Conservation (phyloP, 768 basidiomycete genomes). For the Pisolithus microcarpus region DNA sequence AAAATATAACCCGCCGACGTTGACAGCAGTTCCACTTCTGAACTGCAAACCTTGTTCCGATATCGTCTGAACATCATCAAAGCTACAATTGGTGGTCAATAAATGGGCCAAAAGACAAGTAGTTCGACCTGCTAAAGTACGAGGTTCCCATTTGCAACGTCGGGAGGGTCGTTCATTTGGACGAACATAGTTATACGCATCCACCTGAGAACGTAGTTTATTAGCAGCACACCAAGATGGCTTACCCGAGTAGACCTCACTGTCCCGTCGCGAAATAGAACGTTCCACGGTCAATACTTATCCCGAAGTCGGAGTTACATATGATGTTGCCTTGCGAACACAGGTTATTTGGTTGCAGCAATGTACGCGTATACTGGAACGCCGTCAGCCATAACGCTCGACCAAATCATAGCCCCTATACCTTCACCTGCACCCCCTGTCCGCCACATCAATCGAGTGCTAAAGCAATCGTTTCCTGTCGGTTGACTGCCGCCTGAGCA, state of each 20-base stretch:
- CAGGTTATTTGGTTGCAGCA: constrained; percentile 51
- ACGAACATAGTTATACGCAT: constrained; percentile 65
- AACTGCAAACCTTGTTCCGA: constrained; percentile 57
- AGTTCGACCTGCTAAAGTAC: constrained; percentile 50
- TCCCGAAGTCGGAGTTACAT: constrained; percentile 73
- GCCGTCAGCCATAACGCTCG: neutral
- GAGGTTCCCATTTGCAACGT: constrained; percentile 68
- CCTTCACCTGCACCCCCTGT: constrained; percentile 59
- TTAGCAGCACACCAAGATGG: constrained; percentile 1
- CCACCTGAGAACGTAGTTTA: constrained; percentile 41
- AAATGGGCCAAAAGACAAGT: neutral
- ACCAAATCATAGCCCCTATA: constrained; percentile 23
- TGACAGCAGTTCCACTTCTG: constrained; percentile 45
- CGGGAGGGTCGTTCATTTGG: constrained; percentile 64
- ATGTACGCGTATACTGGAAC: constrained; percentile 74
- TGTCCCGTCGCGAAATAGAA: constrained; percentile 56
- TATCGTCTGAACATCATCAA: constrained; percentile 61
- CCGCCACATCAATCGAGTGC: constrained; percentile 73
- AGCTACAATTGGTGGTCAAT: constrained; percentile 30
- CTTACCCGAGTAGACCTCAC: constrained; percentile 36
- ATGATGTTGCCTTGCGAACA: constrained; percentile 48
- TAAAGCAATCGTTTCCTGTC: constrained; percentile 65
- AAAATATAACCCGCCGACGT: constrained; percentile 68
- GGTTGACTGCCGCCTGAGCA: constrained; percentile 66
- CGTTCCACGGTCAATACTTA: constrained; percentile 62